Base-by-base conservation (phyloP, 1,284 basidiomycete genomes). In the Meripilus lineatus region DNA sequence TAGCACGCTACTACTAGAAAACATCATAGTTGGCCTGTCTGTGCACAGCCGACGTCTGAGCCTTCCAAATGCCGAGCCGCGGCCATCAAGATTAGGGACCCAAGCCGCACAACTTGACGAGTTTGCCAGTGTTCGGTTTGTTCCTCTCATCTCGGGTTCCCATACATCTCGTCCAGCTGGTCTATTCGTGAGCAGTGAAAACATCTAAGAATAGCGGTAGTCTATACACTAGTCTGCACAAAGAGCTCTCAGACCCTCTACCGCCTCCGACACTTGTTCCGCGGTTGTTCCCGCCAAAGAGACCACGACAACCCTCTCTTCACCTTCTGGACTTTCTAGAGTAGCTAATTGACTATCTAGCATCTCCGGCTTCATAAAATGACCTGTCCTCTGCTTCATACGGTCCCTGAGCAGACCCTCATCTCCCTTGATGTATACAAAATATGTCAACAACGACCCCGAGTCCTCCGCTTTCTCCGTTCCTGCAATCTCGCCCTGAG, bases 331-430 rank as follows among this genome's bases (percentile, higher is more conserved):
- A 50, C 74, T 75, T 65, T 97, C 89, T 47, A 98, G 61, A 26
- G 89, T 85, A 15, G 68, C 68, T 49, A 96, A 59, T 68, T 97
- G 94, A 50, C 85, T 87, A 42, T 87, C 84, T 50, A 98, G 71
- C 93, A 97, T 95, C 18, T 63, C 59, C 20, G 81, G 77, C 64
- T 93, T 93, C 86, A 97, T 92, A 54, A 91, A 96, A 64, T 98
- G 94, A 0, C 81, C 82, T 50, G 80, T 64, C 23, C 93, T 71
- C 43, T 71, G 71, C 54, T 64, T 58, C 79, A 97, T 92, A 32
- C 93, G 70, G 39, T 82, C 72, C 53, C 75, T 55, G 38, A 96
- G 62, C 39, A 86, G 62, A 22, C 82, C 75, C 32, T 70, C 66
- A 17, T 74, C 63, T 2, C 92, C 92, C 38, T 87, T 71, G 54